These are phyloP conservation scores for Leucocoprinus gongylophorus DNA, from an alignment of 1,284 basidiomycete genomes.

Conservation along the genomic window DNA sequence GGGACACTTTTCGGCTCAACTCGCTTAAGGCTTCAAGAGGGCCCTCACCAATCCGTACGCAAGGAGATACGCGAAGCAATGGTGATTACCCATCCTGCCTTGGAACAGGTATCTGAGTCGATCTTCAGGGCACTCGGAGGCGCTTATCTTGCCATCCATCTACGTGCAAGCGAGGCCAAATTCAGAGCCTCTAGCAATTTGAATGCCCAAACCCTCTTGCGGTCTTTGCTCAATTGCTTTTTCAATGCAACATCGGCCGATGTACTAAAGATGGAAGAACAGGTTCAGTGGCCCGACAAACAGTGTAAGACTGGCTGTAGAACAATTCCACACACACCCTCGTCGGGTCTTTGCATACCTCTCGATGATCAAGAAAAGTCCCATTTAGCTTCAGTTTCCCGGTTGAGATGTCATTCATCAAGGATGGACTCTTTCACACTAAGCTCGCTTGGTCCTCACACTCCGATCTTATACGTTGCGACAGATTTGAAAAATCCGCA, in stretches of 20 bases:
- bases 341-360: background rate
- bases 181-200: constrained; percentile 40
- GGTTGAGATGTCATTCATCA: background rate
- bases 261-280: constrained; percentile 34
- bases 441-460: constrained; percentile 37
- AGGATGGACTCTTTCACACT: too few relatives aligned
- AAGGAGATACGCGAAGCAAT: constrained; percentile 43
- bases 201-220: constrained; percentile 49
- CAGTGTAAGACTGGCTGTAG: background rate
- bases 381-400: background rate
- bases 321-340: background rate
- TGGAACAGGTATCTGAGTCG: constrained; percentile 34
- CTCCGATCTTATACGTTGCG: constrained; percentile 59
- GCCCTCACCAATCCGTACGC: constrained; percentile 35
- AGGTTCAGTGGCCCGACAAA: constrained; percentile 5
- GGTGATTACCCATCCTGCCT: constrained; percentile 43
- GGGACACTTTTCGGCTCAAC: constrained; percentile 67
- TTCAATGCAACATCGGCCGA: constrained; percentile 35
- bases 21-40: constrained; percentile 45
- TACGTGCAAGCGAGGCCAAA: constrained; percentile 59
- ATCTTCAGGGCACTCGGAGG: constrained; percentile 44
- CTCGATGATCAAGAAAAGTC: background rate
- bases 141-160: constrained; percentile 54
- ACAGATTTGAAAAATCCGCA: constrained; percentile 52
- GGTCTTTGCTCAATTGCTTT: constrained; percentile 43